Percentiles rank a stretch among this genome's conserved stretches.
phyloP scores from a whole-genome alignment of 345 rosid genomes.

The Brassica rapa region DNA sequence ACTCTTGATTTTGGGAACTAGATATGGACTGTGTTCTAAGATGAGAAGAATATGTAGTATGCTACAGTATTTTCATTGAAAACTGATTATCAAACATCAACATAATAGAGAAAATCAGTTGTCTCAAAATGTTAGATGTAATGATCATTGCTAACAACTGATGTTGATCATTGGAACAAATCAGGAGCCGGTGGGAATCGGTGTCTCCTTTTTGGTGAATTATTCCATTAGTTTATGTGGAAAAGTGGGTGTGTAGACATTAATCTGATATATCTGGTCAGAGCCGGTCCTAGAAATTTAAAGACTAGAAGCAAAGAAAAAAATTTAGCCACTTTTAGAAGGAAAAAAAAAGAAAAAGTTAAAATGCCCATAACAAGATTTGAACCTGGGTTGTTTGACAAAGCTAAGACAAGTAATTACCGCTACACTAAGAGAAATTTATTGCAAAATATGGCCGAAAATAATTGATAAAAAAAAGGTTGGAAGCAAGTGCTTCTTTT shows the following conservation, averaged over 20 bases:
- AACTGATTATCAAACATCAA: not conserved
- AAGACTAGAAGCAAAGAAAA: too few species aligned
- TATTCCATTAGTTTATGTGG: not conserved
- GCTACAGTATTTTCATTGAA: not conserved
- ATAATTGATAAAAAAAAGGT: too few species aligned
- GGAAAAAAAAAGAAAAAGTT: too few species aligned
- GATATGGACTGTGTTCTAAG: not conserved
- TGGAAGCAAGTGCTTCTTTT: too few species aligned
- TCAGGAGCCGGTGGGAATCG: not conserved
- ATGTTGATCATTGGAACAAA: not conserved
- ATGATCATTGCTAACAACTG: constrained; percentile 16
- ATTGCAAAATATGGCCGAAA: too few species aligned
- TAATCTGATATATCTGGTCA: not conserved
- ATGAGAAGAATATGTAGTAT: not conserved
- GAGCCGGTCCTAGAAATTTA: too few species aligned
- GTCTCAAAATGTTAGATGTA: not conserved
- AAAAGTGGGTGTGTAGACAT: constrained; percentile 20
- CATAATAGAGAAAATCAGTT: not conserved
- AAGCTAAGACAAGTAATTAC: too few species aligned
- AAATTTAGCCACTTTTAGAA: too few species aligned
- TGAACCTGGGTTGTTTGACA: too few species aligned
- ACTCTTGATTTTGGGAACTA: not conserved
- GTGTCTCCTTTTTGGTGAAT: not conserved
- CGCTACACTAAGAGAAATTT: too few species aligned
- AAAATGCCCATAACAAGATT: too few species aligned